phyloP scores from a whole-genome alignment of 805 yeast genomes.

The Danielia oregonensis region DNA sequence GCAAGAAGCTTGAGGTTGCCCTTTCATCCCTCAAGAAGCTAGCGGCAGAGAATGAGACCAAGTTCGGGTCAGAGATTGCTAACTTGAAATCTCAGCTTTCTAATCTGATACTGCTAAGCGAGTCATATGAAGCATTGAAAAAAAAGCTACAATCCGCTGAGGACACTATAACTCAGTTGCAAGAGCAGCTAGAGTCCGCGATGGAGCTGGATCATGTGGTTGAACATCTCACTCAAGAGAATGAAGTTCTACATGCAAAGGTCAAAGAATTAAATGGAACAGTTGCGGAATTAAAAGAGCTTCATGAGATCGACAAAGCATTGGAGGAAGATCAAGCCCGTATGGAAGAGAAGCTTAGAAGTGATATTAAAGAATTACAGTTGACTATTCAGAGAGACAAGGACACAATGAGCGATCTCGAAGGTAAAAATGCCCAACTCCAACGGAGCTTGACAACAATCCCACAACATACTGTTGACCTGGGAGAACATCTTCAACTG shows the following conservation, averaged over 20 bases:
- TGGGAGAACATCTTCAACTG: too few relatives aligned
- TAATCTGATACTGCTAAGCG: neutral
- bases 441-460: too few relatives aligned
- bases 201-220: slow-evolving; percentile 33
- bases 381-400: slow-evolving; percentile 10
- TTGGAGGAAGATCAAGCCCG: slow-evolving; percentile 44
- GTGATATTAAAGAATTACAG: slow-evolving; percentile 28
- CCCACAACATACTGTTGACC: too few relatives aligned
- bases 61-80: slow-evolving; percentile 18
- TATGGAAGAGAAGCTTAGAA: slow-evolving; percentile 41
- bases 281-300: slow-evolving; percentile 44
- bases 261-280: slow-evolving; percentile 31
- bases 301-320: slow-evolving; percentile 47
- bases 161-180: slow-evolving; percentile 22
- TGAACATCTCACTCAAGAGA: slow-evolving; percentile 32
- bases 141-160: slow-evolving; percentile 20
- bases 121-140: slow-evolving; percentile 2
- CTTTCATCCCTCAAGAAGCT: slow-evolving; percentile 29
- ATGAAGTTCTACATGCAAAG: slow-evolving; percentile 31
- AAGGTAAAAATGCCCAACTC: slow-evolving; percentile 31
- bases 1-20: slow-evolving; percentile 40
- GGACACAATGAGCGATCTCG: slow-evolving; percentile 24
- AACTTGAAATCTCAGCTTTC: slow-evolving; percentile 3
- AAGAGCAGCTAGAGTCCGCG: slow-evolving; percentile 30
- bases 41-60: slow-evolving; percentile 21